phyloP scores from a whole-genome alignment of 1,284 basidiomycete genomes.

The Schizopora paradoxa region DNA sequence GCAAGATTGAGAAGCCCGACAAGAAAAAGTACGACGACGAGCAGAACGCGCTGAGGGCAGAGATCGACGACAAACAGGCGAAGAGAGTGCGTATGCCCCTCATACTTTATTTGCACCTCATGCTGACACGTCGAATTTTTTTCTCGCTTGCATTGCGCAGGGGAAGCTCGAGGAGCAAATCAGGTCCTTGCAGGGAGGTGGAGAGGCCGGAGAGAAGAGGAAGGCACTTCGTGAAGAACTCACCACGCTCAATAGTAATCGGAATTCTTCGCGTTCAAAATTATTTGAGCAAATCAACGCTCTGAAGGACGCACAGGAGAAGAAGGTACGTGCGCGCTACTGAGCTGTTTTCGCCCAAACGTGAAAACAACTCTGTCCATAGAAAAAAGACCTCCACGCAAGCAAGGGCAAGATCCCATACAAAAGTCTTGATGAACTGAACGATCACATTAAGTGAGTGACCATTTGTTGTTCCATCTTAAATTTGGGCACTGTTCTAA shows the following conservation, averaged over 20 bases:
- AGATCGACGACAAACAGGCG: slow-evolving; percentile 76
- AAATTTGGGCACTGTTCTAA: not conserved
- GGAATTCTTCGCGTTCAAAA: slow-evolving; percentile 75
- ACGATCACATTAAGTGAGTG: slow-evolving; percentile 77
- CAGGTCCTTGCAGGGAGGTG: slow-evolving; percentile 55
- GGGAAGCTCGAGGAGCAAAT: slow-evolving; percentile 71
- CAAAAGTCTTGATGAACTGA: slow-evolving; percentile 85
- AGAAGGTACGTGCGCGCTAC: slow-evolving; percentile 58
- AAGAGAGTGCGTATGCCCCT: slow-evolving; percentile 61
- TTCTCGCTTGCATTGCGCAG: slow-evolving; percentile 29
- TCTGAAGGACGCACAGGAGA: slow-evolving; percentile 75
- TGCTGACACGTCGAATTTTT: not conserved
- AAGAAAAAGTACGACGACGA: slow-evolving; percentile 76
- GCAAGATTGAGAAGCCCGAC: too few species aligned
- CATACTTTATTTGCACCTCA: slow-evolving; percentile 3
- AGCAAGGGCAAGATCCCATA: slow-evolving; percentile 79
- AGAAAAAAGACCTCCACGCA: slow-evolving; percentile 89
- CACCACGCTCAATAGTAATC: slow-evolving; percentile 76
- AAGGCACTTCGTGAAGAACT: slow-evolving; percentile 77
- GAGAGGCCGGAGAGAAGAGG: too few species aligned
- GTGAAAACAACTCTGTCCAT: slow-evolving; percentile 14
- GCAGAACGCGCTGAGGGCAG: slow-evolving; percentile 75
- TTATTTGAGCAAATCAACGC: slow-evolving; percentile 79
- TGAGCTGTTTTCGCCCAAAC: slow-evolving; percentile 12
- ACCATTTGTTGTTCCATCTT: slow-evolving; percentile 7